Evolutionary conservation across 2,329 filamentous ascomycete genomes (phyloP), one percentile per base, ranked within the genome.

Genomic region (Colletotrichum shisoi): DNA sequence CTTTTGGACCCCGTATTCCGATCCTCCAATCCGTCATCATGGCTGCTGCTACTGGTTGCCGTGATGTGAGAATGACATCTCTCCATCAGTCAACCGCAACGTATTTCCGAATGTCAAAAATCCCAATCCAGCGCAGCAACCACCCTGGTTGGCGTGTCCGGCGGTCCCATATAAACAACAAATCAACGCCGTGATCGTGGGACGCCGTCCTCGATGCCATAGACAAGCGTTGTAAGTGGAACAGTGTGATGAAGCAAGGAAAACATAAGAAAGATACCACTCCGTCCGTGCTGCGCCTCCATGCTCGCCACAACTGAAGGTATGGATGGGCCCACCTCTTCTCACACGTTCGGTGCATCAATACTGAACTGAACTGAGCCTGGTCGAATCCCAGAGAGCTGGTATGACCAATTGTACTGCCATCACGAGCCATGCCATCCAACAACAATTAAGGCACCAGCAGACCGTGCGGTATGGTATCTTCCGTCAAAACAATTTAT

Each of bases 191-290:
- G 40, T 21, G 24, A 54, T 65, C 64, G 65, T 61, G 37, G 61
- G 61, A 67, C 64, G 64, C 64, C 64, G 34, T 65, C 53, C 61
- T 67, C 61, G 46, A 59, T 67, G 64, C 48, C 64, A 54, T 19
- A 57, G 44, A 27, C 24, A 53, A 57, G 57, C 56, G 57, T 65
- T 67, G 52, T 57, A 64, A 63, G 39, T 63, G 39, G 45, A 63
- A 63, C 59, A 46, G 19, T n/a, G 40, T 44, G 39, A 19, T 40
- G 52, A 63, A 45, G 27, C 11, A 63, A 53, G 44, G 11, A 51
- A 53, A 62, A 62, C 7, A 48, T 37, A 46, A 52, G 19, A n/a
- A 46, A 63, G 31, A 57, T 61, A 63, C 52, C 59, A 63, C 52
- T 57, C 63, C 63, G 44, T 63, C 63, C 56, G 57, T 67, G 39